A percentile compares a stretch with the other conserved stretches of the same genome.
These are phyloP conservation scores for Hypoxylon sp. DNA, from an alignment of 2,329 filamentous ascomycete species.

Conservation along the genomic window DNA sequence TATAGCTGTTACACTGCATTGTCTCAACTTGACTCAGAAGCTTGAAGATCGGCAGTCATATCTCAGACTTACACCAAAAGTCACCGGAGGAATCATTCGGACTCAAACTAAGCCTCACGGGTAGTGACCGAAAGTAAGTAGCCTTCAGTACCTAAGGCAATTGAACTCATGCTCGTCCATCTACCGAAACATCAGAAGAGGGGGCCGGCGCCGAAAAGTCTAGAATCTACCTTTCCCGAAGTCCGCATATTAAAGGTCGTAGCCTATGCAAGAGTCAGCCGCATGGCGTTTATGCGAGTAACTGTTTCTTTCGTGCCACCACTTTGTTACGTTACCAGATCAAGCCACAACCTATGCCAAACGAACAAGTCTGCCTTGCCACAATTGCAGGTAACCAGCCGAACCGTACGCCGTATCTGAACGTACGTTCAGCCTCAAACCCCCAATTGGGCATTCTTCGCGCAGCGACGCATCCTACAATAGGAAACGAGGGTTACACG, in stretches of 20 bases:
- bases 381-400: background rate
- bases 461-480: conserved; percentile 7
- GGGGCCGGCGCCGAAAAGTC: background rate
- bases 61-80: conserved; percentile 10
- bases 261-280: conserved; percentile 14
- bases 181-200: conserved; percentile 2
- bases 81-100: background rate
- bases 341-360: conserved; percentile 11
- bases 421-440: conserved; percentile 12
- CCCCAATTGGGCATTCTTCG: conserved; percentile 5
- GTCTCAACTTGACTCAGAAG: conserved; percentile 11
- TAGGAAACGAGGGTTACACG: conserved; percentile 2
- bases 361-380: conserved; percentile 6
- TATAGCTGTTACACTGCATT: conserved; percentile 9
- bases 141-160: conserved; percentile 2
- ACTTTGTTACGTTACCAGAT: conserved; percentile 17
- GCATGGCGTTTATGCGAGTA: conserved; percentile 2
- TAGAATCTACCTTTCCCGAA: background rate
- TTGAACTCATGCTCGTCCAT: background rate
- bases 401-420: conserved; percentile 4
- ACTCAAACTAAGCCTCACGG: background rate
- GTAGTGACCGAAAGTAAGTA: background rate
- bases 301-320: conserved; percentile 9
- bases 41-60: background rate
- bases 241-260: conserved; percentile 1